Percentiles rank a stretch among this genome's conserved stretches.
phyloP scores from a whole-genome alignment of 805 yeast species.

The Saccharomyces paradoxus region DNA sequence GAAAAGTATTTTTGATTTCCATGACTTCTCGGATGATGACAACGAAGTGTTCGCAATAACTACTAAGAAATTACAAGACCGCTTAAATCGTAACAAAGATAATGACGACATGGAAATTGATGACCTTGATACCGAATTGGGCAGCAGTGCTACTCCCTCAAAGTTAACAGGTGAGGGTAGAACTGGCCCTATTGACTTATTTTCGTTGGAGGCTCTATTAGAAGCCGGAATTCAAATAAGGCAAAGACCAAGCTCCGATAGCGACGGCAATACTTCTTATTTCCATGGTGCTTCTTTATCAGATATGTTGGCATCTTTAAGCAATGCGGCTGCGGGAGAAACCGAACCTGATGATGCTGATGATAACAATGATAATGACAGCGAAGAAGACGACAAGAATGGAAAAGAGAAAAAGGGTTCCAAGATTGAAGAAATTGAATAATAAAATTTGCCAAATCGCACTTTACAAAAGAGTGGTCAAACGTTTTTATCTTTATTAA shows the following conservation, averaged over 20 bases:
- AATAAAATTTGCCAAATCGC: background rate
- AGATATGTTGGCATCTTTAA: constrained; percentile 49
- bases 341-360: constrained; percentile 12
- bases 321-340: constrained; percentile 31
- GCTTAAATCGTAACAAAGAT: constrained; percentile 21
- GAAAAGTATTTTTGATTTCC: constrained; percentile 40
- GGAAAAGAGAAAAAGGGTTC: constrained; percentile 3
- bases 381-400: constrained; percentile 20
- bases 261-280: constrained; percentile 42
- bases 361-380: constrained; percentile 9
- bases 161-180: background rate
- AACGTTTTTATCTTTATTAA: background rate
- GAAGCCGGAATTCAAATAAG: constrained; percentile 22
- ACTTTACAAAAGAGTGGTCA: background rate
- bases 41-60: constrained; percentile 30
- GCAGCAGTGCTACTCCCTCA: constrained; percentile 2
- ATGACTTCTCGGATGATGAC: constrained; percentile 38
- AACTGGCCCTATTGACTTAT: constrained; percentile 5
- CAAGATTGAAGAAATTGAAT: background rate
- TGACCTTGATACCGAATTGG: constrained; percentile 2
- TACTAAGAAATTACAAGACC: constrained; percentile 15
- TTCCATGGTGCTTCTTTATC: constrained; percentile 55
- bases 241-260: constrained; percentile 39
- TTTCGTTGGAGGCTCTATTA: constrained; percentile 12
- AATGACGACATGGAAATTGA: constrained; percentile 12